These are phyloP conservation scores for Lignosus rhinocerotis DNA, from an alignment of 1,284 basidiomycete species.

Conservation along the genomic window DNA sequence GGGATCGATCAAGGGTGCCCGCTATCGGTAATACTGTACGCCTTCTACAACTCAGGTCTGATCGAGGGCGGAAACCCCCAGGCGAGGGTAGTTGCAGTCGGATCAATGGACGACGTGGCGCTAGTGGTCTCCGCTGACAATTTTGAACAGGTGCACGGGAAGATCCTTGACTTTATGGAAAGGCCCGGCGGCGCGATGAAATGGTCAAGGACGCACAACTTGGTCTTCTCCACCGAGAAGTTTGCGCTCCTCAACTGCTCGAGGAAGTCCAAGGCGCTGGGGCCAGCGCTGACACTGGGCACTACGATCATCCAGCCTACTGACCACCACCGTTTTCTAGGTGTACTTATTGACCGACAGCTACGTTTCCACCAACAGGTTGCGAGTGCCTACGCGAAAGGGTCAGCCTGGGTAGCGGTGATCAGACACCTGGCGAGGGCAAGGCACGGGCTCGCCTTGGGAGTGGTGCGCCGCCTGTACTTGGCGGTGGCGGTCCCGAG, in stretches of 20 bases:
- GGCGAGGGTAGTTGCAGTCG: slow-evolving; percentile 20
- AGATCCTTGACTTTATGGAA: slow-evolving; percentile 6
- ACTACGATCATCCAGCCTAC: neutral
- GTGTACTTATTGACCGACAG: slow-evolving; percentile 36
- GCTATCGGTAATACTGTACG: slow-evolving; percentile 33
- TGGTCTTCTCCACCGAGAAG: neutral
- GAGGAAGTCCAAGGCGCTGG: neutral
- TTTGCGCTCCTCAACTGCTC: neutral
- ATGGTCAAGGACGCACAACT: neutral
- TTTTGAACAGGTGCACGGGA: slow-evolving; percentile 18
- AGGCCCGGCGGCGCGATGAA: neutral
- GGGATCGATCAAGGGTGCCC: slow-evolving; percentile 39
- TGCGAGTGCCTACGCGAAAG: slow-evolving; percentile 33
- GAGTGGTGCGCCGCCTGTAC: slow-evolving; percentile 23
- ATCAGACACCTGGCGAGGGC: slow-evolving; percentile 23
- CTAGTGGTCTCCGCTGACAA: slow-evolving; percentile 14
- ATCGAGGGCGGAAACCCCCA: slow-evolving; percentile 23
- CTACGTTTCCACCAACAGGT: slow-evolving; percentile 37
- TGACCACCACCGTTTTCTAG: slow-evolving; percentile 33
- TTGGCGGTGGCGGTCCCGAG: slow-evolving; percentile 33
- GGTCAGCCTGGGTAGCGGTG: slow-evolving; percentile 21
- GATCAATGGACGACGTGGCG: slow-evolving; percentile 35
- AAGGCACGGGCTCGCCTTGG: slow-evolving; percentile 1
- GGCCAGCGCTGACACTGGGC: neutral
- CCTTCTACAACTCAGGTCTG: slow-evolving; percentile 37